A percentile compares a stretch with the other conserved stretches of the same genome.
Evolutionary conservation across 1,284 basidiomycete species (phyloP).

Genomic region (Microbotryum lychnidis-dioicae): DNA sequence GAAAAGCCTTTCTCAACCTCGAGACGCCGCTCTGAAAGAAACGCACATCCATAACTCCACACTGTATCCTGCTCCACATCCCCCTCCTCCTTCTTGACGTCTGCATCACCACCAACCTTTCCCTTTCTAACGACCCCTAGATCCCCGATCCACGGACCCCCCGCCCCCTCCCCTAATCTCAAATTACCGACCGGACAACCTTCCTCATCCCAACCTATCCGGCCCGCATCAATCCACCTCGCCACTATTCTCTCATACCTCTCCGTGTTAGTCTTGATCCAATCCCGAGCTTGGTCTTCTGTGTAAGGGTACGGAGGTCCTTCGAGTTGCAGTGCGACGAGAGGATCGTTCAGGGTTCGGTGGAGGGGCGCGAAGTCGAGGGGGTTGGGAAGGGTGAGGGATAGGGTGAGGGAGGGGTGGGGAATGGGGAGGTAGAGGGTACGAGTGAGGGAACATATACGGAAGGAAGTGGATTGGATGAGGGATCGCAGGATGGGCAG

Average conservation of each 20-base stretch:
- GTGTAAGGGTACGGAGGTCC: slow-evolving; percentile 24
- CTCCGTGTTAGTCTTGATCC: not conserved
- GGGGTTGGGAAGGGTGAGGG: slow-evolving; percentile 6
- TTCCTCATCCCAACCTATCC: not conserved
- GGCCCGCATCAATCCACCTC: not conserved
- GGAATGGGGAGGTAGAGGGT: slow-evolving; percentile 1
- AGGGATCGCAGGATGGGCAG: slow-evolving; percentile 8
- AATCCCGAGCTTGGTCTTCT: not conserved
- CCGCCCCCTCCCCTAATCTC: not conserved
- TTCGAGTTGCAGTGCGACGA: slow-evolving; percentile 2
- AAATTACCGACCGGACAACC: not conserved
- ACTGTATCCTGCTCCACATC: not conserved
- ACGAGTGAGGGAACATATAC: too few species aligned
- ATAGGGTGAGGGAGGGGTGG: not conserved
- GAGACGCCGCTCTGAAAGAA: not conserved
- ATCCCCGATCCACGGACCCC: not conserved
- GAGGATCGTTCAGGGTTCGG: slow-evolving; percentile 5
- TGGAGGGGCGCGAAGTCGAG: not conserved
- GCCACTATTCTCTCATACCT: not conserved
- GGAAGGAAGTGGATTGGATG: too few species aligned
- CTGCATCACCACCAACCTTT: not conserved
- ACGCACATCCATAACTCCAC: slow-evolving; percentile 21
- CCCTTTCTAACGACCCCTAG: not conserved
- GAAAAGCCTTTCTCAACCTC: not conserved
- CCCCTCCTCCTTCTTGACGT: not conserved